Conservation (phyloP, 306 rosid species). For the Vigna radiata region DNA sequence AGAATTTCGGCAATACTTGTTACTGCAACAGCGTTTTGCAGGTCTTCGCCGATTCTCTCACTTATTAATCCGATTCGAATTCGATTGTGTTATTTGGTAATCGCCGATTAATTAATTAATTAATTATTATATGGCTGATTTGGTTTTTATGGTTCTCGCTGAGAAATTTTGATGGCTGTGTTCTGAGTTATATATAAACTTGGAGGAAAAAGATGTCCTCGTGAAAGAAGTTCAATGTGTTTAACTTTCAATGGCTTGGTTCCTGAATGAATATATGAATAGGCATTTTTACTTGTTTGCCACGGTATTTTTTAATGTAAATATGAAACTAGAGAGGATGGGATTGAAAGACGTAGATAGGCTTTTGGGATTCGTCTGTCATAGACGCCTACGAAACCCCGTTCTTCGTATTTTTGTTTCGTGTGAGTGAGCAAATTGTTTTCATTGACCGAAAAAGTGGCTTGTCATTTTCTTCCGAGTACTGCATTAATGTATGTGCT, state of each 20-base stretch:
- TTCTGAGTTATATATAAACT: neutral
- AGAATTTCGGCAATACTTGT: conserved; percentile 98
- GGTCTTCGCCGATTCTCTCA: conserved; percentile 45
- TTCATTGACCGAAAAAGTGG: neutral
- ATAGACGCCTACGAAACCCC: neutral
- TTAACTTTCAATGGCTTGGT: conserved; percentile 14
- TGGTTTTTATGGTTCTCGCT: neutral
- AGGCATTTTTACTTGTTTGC: neutral
- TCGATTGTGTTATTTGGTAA: conserved; percentile 14
- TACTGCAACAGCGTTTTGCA: conserved; percentile 98
- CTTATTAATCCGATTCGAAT: neutral
- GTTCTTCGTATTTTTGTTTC: no score
- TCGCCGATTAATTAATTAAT: neutral
- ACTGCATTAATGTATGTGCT: conserved; percentile 20
- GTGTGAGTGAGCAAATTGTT: neutral
- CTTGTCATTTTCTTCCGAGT: neutral
- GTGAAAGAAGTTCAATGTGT: neutral
- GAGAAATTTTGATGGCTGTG: conserved; percentile 16
- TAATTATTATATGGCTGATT: neutral
- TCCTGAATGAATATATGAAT: neutral
- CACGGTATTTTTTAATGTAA: neutral
- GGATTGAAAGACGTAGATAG: neutral
- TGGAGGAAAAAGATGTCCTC: neutral
- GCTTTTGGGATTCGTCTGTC: neutral
- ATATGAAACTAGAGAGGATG: neutral